These are phyloP conservation scores for Trichoderma pleuroti DNA, from an alignment of 2,329 filamentous ascomycete genomes.

Conservation along the genomic window DNA sequence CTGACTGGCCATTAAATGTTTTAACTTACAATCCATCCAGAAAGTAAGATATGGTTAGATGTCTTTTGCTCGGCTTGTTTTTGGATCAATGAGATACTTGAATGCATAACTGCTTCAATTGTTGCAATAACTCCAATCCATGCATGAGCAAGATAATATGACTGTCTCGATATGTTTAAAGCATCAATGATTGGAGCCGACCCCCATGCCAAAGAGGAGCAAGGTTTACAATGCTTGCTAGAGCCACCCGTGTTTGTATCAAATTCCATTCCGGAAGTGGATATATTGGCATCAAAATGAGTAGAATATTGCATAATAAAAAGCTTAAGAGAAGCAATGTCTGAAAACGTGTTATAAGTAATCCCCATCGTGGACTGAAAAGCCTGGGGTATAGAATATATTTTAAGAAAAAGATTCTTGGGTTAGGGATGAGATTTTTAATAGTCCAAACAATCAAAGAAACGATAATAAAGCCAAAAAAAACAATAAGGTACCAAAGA, in stretches of 20 bases:
- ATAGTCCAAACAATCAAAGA: conserved; percentile 2
- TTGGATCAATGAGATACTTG: background rate
- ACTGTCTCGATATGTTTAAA: conserved; percentile 13
- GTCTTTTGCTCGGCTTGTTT: background rate
- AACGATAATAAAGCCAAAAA: conserved; percentile 13
- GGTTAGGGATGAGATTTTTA: conserved; percentile 6
- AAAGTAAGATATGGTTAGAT: background rate
- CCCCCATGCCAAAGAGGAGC: conserved; percentile 10
- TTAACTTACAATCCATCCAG: background rate
- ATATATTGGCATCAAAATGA: conserved; percentile 10
- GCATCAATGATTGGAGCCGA: conserved; percentile 8
- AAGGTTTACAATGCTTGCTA: conserved; percentile 12
- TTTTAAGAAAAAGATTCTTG: conserved; percentile 6
- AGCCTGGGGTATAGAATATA: conserved; percentile 11
- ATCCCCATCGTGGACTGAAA: background rate
- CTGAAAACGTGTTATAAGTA: background rate
- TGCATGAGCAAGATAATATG: background rate
- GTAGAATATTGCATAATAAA: background rate
- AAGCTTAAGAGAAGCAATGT: background rate
- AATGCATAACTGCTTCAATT: conserved; percentile 4
- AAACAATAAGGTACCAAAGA: conserved; percentile 14
- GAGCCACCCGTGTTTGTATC: conserved; percentile 5
- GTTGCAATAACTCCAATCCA: background rate
- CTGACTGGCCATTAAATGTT: background rate
- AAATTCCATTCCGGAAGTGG: background rate